A percentile compares a stretch with the other conserved stretches of the same genome.
phyloP scores from a whole-genome alignment of 106 monocot species.

The Dactylorhiza incarnata region DNA sequence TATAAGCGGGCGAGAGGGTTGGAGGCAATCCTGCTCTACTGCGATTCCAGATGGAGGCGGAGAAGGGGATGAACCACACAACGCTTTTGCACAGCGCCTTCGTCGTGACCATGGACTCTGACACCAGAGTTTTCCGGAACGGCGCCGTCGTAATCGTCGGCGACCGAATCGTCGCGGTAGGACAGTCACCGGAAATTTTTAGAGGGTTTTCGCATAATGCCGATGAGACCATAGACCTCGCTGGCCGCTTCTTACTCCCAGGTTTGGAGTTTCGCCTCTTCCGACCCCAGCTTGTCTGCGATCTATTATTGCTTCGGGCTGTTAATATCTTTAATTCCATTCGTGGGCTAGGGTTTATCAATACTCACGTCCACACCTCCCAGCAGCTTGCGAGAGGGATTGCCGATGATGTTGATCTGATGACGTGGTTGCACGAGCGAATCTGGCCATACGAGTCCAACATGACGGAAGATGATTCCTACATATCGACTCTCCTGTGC shows the following conservation, averaged over 20 bases:
- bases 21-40: background rate
- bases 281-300: background rate
- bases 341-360: slow-evolving; percentile 53
- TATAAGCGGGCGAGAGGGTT: background rate
- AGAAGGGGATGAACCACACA: background rate
- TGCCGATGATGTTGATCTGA: slow-evolving; percentile 87
- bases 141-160: slow-evolving; percentile 54
- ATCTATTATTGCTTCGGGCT: background rate
- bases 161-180: slow-evolving; percentile 59
- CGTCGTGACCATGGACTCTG: slow-evolving; percentile 68
- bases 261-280: slow-evolving; percentile 18
- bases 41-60: background rate
- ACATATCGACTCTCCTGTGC: slow-evolving; percentile 85
- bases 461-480: slow-evolving; percentile 89
- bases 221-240: slow-evolving; percentile 50
- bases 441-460: slow-evolving; percentile 90
- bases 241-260: slow-evolving; percentile 54
- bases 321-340: slow-evolving; percentile 3
- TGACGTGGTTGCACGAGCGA: slow-evolving; percentile 83
- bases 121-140: slow-evolving; percentile 49
- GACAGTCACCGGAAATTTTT: slow-evolving; percentile 46
- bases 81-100: slow-evolving; percentile 53
- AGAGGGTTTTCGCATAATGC: slow-evolving; percentile 35
- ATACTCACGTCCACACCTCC: slow-evolving; percentile 94
- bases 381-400: slow-evolving; percentile 90